Conservation (phyloP, 2,329 filamentous ascomycete species). For the Curvularia sp. region DNA sequence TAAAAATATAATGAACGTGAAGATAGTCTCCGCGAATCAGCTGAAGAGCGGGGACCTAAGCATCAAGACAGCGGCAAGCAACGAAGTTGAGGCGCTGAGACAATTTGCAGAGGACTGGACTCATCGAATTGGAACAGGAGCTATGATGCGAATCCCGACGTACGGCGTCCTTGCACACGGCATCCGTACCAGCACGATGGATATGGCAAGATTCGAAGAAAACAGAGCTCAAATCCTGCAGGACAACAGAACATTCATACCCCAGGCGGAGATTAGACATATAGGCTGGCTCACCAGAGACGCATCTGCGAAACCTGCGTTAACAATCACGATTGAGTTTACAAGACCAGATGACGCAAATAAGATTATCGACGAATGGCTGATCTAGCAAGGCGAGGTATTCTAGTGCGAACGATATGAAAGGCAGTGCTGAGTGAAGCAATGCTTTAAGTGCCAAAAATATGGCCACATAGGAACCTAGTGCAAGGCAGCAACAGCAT, state of each 20-base stretch:
- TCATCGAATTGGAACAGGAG: too few relatives aligned
- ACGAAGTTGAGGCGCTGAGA: conserved; percentile 21
- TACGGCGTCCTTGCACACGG: conserved; percentile 23
- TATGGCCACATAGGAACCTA: conserved; percentile 31
- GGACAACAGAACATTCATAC: conserved; percentile 27
- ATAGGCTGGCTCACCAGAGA: conserved; percentile 24
- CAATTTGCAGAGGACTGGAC: conserved; percentile 22
- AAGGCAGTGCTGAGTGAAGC: conserved; percentile 17
- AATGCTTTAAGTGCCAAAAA: conserved; percentile 28
- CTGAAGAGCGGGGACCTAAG: conserved; percentile 30
- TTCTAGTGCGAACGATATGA: conserved; percentile 26
- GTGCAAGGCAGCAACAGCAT: conserved; percentile 27
- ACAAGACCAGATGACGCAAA: conserved; percentile 26
- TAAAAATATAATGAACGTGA: conserved; percentile 25
- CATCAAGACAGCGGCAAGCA: conserved; percentile 26
- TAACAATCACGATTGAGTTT: conserved; percentile 24
- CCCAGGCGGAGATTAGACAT: conserved; percentile 21
- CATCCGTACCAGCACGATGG: conserved; percentile 23
- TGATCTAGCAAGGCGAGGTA: conserved; percentile 25
- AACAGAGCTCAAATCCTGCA: conserved; percentile 24
- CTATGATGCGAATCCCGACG: conserved; percentile 2
- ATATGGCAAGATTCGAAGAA: conserved; percentile 25
- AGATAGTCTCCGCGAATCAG: conserved; percentile 29
- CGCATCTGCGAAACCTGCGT: conserved; percentile 16
- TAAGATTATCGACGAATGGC: conserved; percentile 27